phyloP scores from a whole-genome alignment of 140 eudicot species.

The Senecio squalidus region DNA sequence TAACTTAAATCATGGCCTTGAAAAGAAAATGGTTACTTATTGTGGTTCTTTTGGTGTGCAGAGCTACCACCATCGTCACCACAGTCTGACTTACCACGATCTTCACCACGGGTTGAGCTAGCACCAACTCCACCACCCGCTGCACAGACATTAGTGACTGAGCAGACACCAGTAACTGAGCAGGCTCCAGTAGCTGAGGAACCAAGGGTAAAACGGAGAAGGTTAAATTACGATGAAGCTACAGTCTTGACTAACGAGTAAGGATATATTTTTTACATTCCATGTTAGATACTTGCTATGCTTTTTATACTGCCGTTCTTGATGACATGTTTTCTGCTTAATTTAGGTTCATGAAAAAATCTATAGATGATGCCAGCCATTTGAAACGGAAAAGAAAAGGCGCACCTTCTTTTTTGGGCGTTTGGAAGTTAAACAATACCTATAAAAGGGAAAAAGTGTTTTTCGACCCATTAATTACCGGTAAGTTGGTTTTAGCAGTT shows the following conservation, averaged over 20 bases:
- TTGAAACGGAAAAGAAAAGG: conserved; percentile 37
- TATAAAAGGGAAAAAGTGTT: conserved; percentile 37
- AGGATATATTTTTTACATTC: background rate
- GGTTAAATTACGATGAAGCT: conserved; percentile 45
- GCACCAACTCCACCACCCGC: too few relatives aligned
- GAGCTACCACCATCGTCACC: conserved; percentile 35
- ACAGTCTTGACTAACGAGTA: conserved; percentile 67
- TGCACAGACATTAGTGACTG: too few relatives aligned
- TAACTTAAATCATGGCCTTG: conserved; percentile 2
- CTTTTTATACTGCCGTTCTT: background rate
- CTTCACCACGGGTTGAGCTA: too few relatives aligned
- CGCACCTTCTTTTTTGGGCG: conserved; percentile 40
- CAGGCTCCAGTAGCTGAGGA: conserved; percentile 42
- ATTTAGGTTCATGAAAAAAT: conserved; percentile 50
- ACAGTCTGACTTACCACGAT: too few relatives aligned
- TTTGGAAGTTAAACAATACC: conserved; percentile 47
- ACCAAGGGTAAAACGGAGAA: conserved; percentile 51
- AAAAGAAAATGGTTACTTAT: too few relatives aligned
- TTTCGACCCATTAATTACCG: conserved; percentile 45
- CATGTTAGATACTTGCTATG: background rate
- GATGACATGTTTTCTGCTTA: conserved; percentile 3
- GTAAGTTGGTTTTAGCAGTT: conserved; percentile 33
- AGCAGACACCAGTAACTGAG: too few relatives aligned
- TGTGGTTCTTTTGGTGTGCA: conserved; percentile 19
- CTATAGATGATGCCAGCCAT: conserved; percentile 36